These are phyloP conservation scores for Novymonas esmeraldas DNA, from an alignment of 208 protist genomes.

Conservation along the genomic window DNA sequence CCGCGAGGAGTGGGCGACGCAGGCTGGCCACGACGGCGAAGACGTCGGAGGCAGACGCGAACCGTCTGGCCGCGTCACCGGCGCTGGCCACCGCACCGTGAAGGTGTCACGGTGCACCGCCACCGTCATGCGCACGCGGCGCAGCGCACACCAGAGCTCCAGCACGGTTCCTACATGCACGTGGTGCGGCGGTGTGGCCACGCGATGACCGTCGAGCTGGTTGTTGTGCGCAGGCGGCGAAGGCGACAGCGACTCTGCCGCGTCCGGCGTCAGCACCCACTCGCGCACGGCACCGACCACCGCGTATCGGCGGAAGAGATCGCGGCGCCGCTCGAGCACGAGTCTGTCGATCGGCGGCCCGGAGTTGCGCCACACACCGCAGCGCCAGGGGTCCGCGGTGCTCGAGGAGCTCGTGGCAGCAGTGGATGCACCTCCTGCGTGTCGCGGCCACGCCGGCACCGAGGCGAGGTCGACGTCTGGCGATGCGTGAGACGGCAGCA, in stretches of 20 bases:
- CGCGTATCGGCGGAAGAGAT: slow-evolving; percentile 42
- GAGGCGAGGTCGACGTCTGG: not conserved
- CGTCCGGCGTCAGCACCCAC: not conserved
- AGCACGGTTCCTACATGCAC: slow-evolving; percentile 34
- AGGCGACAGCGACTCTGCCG: too few relatives aligned
- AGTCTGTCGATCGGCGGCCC: slow-evolving; percentile 50
- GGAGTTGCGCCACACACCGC: slow-evolving; percentile 17
- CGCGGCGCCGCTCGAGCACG: slow-evolving; percentile 36
- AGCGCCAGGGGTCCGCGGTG: too few relatives aligned
- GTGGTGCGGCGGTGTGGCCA: not conserved
- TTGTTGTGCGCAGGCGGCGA: not conserved
- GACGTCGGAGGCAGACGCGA: slow-evolving; percentile 21
- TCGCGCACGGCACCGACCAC: slow-evolving; percentile 31
- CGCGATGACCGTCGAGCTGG: not conserved
- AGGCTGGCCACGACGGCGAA: too few relatives aligned
- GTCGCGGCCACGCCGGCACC: not conserved
- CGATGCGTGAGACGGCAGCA: slow-evolving; percentile 18
- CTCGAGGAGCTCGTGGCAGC: too few relatives aligned
- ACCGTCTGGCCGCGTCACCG: slow-evolving; percentile 47
- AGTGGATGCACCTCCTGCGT: too few relatives aligned
- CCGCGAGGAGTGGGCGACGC: not conserved
- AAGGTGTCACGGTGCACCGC: slow-evolving; percentile 65
- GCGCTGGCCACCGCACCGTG: slow-evolving; percentile 82
- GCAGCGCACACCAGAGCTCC: slow-evolving; percentile 78
- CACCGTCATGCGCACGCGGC: slow-evolving; percentile 69